Evolutionary conservation across 768 basidiomycete species (phyloP), one percentile per base, ranked within the genome.

Genomic region (Xerocomus spinulosus): DNA sequence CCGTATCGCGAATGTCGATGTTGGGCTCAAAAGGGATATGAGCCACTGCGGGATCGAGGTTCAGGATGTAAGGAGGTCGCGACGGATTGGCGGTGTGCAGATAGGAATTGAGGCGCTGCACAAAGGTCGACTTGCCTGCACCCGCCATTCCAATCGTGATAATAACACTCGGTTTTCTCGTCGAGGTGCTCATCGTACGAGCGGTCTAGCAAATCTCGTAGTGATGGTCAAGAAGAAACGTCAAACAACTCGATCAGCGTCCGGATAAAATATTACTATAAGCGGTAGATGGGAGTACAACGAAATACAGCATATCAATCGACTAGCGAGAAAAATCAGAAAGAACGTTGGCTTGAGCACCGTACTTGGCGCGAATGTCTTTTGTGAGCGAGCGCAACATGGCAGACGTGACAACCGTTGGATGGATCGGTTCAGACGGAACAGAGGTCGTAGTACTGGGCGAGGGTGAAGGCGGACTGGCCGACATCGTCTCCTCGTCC

Each of bases 91-190:
- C 68, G 0, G 84, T 76, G 69, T 95, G 90, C 39, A 98, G 72
- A 70, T 97, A 80, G 13, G 94, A 87, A 67, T 95, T 97, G 48
- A 98, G 84, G 28, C 92, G 82, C 57, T 96, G 92, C 17, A 99
- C 90, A 63, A 99, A 90, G 3, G 95, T 97, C 6, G 96, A 97
- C 73, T 98, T 98, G 51, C 95, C 95, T 3, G 91, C 91, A 5
- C 94, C 94, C 0, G 93, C 94, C 92, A 95, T 95, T 18, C 93
- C 93, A 52, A 96, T 94, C 34, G 88, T 85, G 55, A 96, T 83
- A 44, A 96, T 89, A 5, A 87, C 82, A 7, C 84, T 76, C 1
- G 92, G 90, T 59, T 89, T 82, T 68, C 62, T 61, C 6, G 61
- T 26, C 14, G 68, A 45, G 10, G 54, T 35, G 38, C 40, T 59